Evolutionary conservation across 2,329 filamentous ascomycete genomes (phyloP), one percentile per base, ranked within the genome.

Genomic region (Hymenoscyphus scutula): DNA sequence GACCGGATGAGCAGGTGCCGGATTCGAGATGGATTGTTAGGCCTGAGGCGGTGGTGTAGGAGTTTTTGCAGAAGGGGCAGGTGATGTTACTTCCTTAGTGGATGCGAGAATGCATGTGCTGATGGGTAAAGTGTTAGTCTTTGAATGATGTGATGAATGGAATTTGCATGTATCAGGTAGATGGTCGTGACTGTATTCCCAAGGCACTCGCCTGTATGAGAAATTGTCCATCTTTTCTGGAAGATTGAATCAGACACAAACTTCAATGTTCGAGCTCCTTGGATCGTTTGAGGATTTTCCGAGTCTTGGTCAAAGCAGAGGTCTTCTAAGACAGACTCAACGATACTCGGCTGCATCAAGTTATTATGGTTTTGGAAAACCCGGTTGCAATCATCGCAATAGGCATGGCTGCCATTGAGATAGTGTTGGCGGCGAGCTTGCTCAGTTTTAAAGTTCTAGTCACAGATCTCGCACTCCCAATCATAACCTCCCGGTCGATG

Each of bases 1-100:
- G 53, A 2, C 66, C 60, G 0, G 70, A 74, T 0, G 82, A 81
- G 0, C 72, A 71, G 0, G 78, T 77, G 58, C 86, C 89, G 0
- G 76, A 72, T n/a, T 81, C 81, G 0, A 68, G 73, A 65, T 89
- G 86, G 0, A 89, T 89, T 84, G 69, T 85, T 77, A 88, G 66
- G 3, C 84, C 85, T 0, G 80, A 83, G 1, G 84, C 83, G 0
- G 81, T 80, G 10, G 78, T 74, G 64, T 77, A 84, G 2, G 8
- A 30, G 1, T 55, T 63, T 38, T 75, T 70, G 73, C 86, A 89
- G 68, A 84, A 88, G 0, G 82, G 85, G 58, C 86, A 89, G 0
- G 51, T 0, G 7, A 86, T 71, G 1, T 71, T 71, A 0, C 56
- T 62, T 60, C 80, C 79, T 0, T 76, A 75, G 68, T 89, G 85